Conservation (phyloP, 352 stramenopile genomes). For the Globisporangium uncinulatum region DNA sequence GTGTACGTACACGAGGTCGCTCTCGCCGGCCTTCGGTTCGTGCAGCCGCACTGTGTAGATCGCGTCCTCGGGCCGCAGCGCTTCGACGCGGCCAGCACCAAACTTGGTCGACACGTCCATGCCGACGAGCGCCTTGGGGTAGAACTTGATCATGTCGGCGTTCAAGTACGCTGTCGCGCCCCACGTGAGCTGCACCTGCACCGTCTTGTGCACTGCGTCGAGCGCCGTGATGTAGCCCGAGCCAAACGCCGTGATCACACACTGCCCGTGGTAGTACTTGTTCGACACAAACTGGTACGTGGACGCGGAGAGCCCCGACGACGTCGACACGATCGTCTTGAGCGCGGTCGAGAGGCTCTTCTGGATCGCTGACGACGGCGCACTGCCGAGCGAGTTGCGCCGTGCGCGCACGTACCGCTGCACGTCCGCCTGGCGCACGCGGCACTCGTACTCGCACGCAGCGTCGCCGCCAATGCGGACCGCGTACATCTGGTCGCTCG, state of each 20-base stretch:
- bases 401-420: slow-evolving; percentile 29
- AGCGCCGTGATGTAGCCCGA: slow-evolving; percentile 51
- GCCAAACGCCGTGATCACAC: slow-evolving; percentile 66
- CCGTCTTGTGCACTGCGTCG: slow-evolving; percentile 37
- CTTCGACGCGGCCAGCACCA: slow-evolving; percentile 51
- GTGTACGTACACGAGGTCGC: slow-evolving; percentile 65
- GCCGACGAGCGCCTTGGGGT: slow-evolving; percentile 65
- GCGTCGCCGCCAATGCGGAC: slow-evolving; percentile 32
- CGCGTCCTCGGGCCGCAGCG: slow-evolving; percentile 49
- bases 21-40: slow-evolving; percentile 30
- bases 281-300: slow-evolving; percentile 58
- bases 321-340: slow-evolving; percentile 59
- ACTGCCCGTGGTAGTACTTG: slow-evolving; percentile 69
- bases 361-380: slow-evolving; percentile 31
- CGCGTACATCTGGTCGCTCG: slow-evolving; percentile 43
- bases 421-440: slow-evolving; percentile 34
- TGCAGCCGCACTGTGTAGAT: slow-evolving; percentile 79
- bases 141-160: slow-evolving; percentile 56
- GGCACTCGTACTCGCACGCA: slow-evolving; percentile 31
- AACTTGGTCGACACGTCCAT: slow-evolving; percentile 81
- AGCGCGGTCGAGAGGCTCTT: slow-evolving; percentile 40
- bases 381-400: slow-evolving; percentile 21
- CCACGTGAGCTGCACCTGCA: slow-evolving; percentile 61
- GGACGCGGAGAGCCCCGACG: slow-evolving; percentile 34
- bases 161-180: slow-evolving; percentile 53